Evolutionary conservation across 1,284 basidiomycete genomes (phyloP), one percentile per base, ranked within the genome.

Genomic region (Apiotrichum gracile): DNA sequence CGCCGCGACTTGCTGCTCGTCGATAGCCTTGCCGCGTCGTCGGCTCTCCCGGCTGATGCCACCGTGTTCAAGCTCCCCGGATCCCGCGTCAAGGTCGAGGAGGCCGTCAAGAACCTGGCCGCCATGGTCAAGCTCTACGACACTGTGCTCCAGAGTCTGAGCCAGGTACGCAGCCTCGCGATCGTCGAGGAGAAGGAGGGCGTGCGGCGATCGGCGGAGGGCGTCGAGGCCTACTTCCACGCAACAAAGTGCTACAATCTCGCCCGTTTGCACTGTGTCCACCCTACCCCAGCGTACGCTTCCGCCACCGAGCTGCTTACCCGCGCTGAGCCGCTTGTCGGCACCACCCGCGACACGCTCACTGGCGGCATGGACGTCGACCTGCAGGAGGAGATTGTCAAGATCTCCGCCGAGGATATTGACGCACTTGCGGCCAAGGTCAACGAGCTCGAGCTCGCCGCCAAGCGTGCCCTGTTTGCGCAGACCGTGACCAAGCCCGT

Each of bases 171-270:
- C 21, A 82, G 82, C 10, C 77, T 94, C 49, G 87, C 84, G 47
- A 82, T 91, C 39, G 88, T 94, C 17, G 90, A 94, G 65, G 88
- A 92, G 67, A 88, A 83, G 64, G 85, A 88, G 0, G 87, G 89
- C 60, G 79, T 93, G 10, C 81, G 85, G 0, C 78, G 83, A 4
- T 85, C 84, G 5, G 82, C 90, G 1, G 89, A 94, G 50, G 85
- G 83, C 0, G 78, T 88, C 37, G 72, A 87, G 44, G 81, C 83
- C 0, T 88, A 83, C 67, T 86, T 86, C 16, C 85, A 86, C 65
- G 87, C 85, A 1, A 80, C 81, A 47, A 73, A 72, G 57, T 68
- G 65, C 53, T 67, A 68, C 59, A 50, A 66, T 26, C 64, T 77
- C 37, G 72, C 74, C 8, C 58, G 72, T n/a, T 59, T 76, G 34